Conservation (phyloP, 768 basidiomycete species). For the Favolaschia claudopus region DNA sequence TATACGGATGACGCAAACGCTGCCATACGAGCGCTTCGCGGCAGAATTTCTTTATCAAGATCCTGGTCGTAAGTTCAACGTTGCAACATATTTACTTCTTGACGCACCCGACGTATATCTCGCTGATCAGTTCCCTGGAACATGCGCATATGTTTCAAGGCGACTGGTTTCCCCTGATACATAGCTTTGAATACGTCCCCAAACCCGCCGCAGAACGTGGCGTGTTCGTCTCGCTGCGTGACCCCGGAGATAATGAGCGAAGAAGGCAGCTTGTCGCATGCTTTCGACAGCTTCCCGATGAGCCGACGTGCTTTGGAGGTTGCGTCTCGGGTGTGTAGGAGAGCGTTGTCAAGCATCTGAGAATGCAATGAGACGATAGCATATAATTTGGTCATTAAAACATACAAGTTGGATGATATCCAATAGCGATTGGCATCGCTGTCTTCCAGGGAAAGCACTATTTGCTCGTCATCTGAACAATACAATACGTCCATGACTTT, state of each 20-base stretch:
- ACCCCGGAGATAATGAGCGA: constrained; percentile 19
- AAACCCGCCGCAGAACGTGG: constrained; percentile 12
- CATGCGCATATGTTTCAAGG: constrained; percentile 19
- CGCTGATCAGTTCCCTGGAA: constrained; percentile 12
- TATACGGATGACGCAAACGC: constrained; percentile 23
- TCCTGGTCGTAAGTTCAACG: too few relatives aligned
- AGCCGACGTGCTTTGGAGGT: constrained; percentile 1
- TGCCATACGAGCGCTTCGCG: constrained; percentile 34
- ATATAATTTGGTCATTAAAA: background rate
- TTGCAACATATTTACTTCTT: background rate
- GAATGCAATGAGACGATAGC: background rate
- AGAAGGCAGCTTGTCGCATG: constrained; percentile 15
- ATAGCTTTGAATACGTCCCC: constrained; percentile 20
- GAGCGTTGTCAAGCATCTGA: constrained; percentile 11
- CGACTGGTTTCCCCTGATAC: constrained; percentile 17
- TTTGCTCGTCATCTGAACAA: constrained; percentile 12
- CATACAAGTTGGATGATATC: constrained; percentile 24
- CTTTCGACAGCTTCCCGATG: constrained; percentile 2
- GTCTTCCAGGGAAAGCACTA: constrained; percentile 17
- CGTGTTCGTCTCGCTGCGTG: constrained; percentile 14
- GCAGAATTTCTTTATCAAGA: constrained; percentile 28
- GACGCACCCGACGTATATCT: constrained; percentile 13
- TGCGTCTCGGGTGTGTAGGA: constrained; percentile 1
- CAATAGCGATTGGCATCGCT: constrained; percentile 19
- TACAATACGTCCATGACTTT: constrained; percentile 9